Base-by-base conservation (phyloP, 495 filamentous ascomycete genomes). In the Stereocaulon alpinum region DNA sequence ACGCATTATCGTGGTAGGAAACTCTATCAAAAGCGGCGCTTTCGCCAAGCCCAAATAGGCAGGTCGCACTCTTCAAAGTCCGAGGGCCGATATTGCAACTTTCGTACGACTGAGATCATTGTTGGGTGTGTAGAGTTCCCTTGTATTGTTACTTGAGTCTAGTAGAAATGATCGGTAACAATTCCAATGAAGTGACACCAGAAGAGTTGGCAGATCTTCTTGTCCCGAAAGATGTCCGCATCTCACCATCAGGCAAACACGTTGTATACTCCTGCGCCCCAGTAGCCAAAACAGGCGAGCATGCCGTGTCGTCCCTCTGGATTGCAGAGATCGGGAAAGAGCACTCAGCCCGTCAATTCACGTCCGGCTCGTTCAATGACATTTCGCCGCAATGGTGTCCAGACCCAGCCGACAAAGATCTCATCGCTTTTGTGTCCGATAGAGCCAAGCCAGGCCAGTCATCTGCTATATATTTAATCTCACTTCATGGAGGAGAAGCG, bases 361-460 rank as follows among this genome's bases (percentile, higher is more conserved):
- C 67, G 5, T 60, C 60, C 6, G 67, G 65, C 10, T 6, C 47
- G 20, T 59, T 32, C 60, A 63, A 65, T 24, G 67, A 69, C 24
- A 20, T 45, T 10, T n/a, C 22, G 22, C 60, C 67, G 17, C 7
- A 41, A 30, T 69, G 65, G 65, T 50, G 40, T 40, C 65, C 66
- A 9, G 2, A 11, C 4, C 24, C 18, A 7, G 27, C n/a, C 17
- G 48, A 64, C 32, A 53, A 6, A 18, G n/a, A 40, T 18, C 20
- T 40, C 44, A 63, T 69, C 20, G 63, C 65, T n/a, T 69, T 69
- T 49, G 22, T 65, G 20, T 69, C 67, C 5, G 65, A 69, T 43
- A 61, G 67, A 40, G 63, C 55, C 11, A 59, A 64, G 18, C 22
- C 11, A 40, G 67, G 66, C 22, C 34, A 64, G 18, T 55, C 40